A percentile compares a stretch with the other conserved stretches of the same genome.
Evolutionary conservation across 2,329 filamentous ascomycete species (phyloP).

Genomic region (Alternaria dauci): DNA sequence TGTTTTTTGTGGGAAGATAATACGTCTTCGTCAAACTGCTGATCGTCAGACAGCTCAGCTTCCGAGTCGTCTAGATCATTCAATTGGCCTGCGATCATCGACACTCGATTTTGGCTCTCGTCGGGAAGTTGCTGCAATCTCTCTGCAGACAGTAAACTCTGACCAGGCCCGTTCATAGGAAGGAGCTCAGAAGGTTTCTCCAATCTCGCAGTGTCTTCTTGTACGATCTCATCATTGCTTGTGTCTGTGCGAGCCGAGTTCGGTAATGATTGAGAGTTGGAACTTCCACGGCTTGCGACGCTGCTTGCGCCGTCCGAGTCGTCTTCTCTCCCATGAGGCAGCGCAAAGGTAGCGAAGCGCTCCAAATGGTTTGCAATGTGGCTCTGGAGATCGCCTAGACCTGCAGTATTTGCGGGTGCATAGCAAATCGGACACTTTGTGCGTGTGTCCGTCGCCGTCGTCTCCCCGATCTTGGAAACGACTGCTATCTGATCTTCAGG

Average conservation of each 20-base stretch:
- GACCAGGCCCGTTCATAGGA: not conserved
- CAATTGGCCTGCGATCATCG: constrained; percentile 20
- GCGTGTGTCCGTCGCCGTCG: constrained; percentile 42
- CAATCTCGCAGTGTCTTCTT: not conserved
- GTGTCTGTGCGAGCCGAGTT: constrained; percentile 27
- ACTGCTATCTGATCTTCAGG: constrained; percentile 38
- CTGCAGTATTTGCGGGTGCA: constrained; percentile 31
- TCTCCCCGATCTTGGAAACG: constrained; percentile 46
- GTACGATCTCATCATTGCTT: constrained; percentile 4
- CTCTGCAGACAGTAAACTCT: constrained; percentile 30
- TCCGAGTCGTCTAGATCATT: constrained; percentile 7
- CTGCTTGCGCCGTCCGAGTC: constrained; percentile 44
- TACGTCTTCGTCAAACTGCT: constrained; percentile 5
- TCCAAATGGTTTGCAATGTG: constrained; percentile 51
- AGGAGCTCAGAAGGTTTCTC: not conserved
- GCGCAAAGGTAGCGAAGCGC: constrained; percentile 45
- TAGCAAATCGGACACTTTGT: constrained; percentile 45
- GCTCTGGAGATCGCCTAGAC: constrained; percentile 39
- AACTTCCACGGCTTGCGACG: constrained; percentile 39
- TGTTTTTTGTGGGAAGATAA: constrained; percentile 23
- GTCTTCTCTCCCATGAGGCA: constrained; percentile 41
- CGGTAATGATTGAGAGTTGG: constrained; percentile 28
- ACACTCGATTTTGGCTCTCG: constrained; percentile 30
- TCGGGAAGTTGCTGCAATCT: constrained; percentile 39
- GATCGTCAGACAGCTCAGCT: not conserved